Evolutionary conservation across 164 flowering plant species (phyloP), one percentile per base, ranked within the genome.

Genomic region (Stephania cephalantha): DNA sequence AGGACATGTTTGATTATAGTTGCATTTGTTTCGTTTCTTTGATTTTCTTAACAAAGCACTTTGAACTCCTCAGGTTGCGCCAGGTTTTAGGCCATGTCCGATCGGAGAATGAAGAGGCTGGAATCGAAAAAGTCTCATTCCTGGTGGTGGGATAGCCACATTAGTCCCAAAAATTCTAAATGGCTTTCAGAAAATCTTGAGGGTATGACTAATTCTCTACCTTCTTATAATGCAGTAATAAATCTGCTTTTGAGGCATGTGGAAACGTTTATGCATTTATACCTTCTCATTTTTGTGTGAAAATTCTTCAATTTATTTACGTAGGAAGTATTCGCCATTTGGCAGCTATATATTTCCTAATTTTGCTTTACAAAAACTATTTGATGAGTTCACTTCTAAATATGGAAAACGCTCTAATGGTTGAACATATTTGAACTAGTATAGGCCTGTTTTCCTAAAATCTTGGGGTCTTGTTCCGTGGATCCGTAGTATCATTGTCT

Each of bases 91-190:
- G 74, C 71, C 8, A 75, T 30, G 42, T 17, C 72, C 0, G 64
- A 44, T 29, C 46, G 22, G 44, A 74, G 72, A 25, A 69, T 90
- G 86, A 90, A 83, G 82, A 87, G 87, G 76, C 63, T 69, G 45
- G 82, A 80, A 12, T 83, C 94, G 10, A 87, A 71, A 68, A 88
- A 85, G 68, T 88, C 94, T 70, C 89, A 92, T 81, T 91, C 96
- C 46, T 92, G 96, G 97, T 89, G 91, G 95, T 88, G 92, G 96
- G 98, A 94, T 77, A 90, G 96, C 79, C 92, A 90, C 73, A 84
- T 90, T 48, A 89, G 88, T 75, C 89, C 92, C 71, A 92, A 89
- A 77, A 92, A 88, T 78, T 85, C 90, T 0, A 92, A 82, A 79
- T 94, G 97, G 97, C 93, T 94, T 25, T 86, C 93, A 17, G 96